Percentiles rank a stretch among this genome's conserved stretches.
Evolutionary conservation across 805 yeast species (phyloP).

Genomic region (Starmerella tilneyi): DNA sequence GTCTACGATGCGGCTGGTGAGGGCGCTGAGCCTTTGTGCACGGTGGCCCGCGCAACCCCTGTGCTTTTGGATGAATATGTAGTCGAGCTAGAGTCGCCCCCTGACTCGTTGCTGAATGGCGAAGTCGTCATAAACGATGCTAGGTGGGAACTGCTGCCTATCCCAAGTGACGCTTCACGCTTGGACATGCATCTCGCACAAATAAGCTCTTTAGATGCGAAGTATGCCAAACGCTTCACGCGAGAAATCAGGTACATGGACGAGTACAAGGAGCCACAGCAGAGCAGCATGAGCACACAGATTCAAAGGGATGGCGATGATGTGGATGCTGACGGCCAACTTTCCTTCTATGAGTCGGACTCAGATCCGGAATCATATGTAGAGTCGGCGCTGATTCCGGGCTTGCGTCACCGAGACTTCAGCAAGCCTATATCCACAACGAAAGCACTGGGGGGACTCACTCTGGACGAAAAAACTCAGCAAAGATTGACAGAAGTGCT

Average conservation of each 20-base stretch:
- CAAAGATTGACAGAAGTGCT: slow-evolving; percentile 8
- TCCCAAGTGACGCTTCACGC: slow-evolving; percentile 21
- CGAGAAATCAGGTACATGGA: slow-evolving; percentile 16
- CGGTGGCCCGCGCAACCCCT: slow-evolving; percentile 1
- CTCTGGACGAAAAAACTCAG: slow-evolving; percentile 8
- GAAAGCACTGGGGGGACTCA: slow-evolving; percentile 11
- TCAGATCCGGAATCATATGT: slow-evolving; percentile 17
- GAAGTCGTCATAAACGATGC: not conserved
- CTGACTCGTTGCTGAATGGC: slow-evolving; percentile 3
- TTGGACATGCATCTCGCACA: slow-evolving; percentile 22
- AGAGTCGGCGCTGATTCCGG: slow-evolving; percentile 20
- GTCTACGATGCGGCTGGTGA: not conserved
- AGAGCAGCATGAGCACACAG: not conserved
- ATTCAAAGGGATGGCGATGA: slow-evolving; percentile 10
- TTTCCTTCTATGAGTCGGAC: not conserved
- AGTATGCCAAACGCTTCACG: slow-evolving; percentile 19
- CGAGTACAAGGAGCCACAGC: slow-evolving; percentile 12
- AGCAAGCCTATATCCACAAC: slow-evolving; percentile 16
- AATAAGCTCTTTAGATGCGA: slow-evolving; percentile 17
- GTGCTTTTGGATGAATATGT: slow-evolving; percentile 14
- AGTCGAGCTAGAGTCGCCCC: not conserved
- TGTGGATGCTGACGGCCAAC: not conserved
- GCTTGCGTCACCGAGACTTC: slow-evolving; percentile 12
- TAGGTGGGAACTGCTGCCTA: slow-evolving; percentile 20
- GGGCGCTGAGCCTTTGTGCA: not conserved